Percentiles rank a stretch among this genome's conserved stretches.
Evolutionary conservation across 495 filamentous ascomycete species (phyloP).

Genomic region (Annulohypoxylon bovei): DNA sequence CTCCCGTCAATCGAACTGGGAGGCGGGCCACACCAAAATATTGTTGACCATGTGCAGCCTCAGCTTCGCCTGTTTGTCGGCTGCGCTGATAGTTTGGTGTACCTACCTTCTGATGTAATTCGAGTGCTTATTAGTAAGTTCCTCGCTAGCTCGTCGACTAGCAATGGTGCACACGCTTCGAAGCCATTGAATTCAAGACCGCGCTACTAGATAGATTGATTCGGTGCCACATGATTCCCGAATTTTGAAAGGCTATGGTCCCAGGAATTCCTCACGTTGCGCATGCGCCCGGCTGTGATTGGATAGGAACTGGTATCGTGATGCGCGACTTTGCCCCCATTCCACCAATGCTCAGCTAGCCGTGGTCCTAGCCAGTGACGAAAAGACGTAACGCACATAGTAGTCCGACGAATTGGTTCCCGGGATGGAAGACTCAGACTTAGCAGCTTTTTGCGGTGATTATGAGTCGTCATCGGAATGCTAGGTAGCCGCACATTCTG

Average conservation of each 20-base stretch:
- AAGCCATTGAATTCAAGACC: slow-evolving; percentile 18
- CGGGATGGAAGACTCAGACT: background rate
- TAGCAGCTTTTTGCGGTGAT: slow-evolving; percentile 4
- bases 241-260: slow-evolving; percentile 28
- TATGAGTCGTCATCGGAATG: slow-evolving; percentile 17
- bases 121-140: background rate
- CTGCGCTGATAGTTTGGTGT: slow-evolving; percentile 22
- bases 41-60: slow-evolving; percentile 29
- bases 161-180: slow-evolving; percentile 11
- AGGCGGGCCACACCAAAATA: slow-evolving; percentile 13
- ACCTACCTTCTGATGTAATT: slow-evolving; percentile 23
- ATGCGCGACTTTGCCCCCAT: slow-evolving; percentile 33
- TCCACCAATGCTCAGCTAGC: slow-evolving; percentile 32
- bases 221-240: slow-evolving; percentile 34
- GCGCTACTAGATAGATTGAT: slow-evolving; percentile 21
- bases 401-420: slow-evolving; percentile 15
- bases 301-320: slow-evolving; percentile 29
- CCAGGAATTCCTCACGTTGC: slow-evolving; percentile 42
- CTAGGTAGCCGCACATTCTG: background rate
- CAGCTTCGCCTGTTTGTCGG: slow-evolving; percentile 24
- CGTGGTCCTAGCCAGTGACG: slow-evolving; percentile 24
- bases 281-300: slow-evolving; percentile 35
- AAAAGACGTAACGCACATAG: slow-evolving; percentile 14
- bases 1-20: slow-evolving; percentile 23
- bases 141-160: slow-evolving; percentile 19